Evolutionary conservation across 2,329 filamentous ascomycete species (phyloP).

Genomic region (Paracoccidioides brasiliensis): DNA sequence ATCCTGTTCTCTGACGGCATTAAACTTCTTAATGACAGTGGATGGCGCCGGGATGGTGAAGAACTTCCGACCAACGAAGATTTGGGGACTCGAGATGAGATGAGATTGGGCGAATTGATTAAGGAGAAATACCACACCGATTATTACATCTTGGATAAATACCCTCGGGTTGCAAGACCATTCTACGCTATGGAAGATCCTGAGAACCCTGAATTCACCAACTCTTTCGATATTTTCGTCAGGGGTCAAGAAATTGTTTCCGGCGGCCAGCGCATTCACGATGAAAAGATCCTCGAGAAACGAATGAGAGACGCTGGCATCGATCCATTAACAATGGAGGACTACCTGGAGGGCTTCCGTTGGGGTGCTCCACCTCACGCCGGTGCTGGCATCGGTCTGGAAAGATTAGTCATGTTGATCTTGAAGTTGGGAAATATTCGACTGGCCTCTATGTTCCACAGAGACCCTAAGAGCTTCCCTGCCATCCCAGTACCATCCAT

Average conservation of each 20-base stretch:
- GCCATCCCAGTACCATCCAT: conserved; percentile 47
- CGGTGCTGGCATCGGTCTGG: conserved; percentile 77
- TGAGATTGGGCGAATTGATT: conserved; percentile 68
- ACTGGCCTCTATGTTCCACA: conserved; percentile 72
- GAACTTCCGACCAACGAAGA: conserved; percentile 61
- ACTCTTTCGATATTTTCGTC: conserved; percentile 91
- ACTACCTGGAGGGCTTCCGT: conserved; percentile 79
- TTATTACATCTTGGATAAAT: conserved; percentile 91
- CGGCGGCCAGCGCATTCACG: conserved; percentile 85
- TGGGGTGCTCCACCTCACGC: conserved; percentile 82
- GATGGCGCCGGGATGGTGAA: conserved; percentile 69
- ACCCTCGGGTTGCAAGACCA: conserved; percentile 68
- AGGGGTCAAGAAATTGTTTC: conserved; percentile 87
- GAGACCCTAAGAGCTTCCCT: conserved; percentile 78
- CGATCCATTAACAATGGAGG: conserved; percentile 69
- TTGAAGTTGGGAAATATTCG: conserved; percentile 81
- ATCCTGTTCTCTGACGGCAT: conserved; percentile 70
- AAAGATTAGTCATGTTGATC: conserved; percentile 76
- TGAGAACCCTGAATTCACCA: conserved; percentile 56
- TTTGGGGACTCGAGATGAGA: conserved; percentile 72
- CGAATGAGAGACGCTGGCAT: conserved; percentile 68
- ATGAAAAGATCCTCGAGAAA: conserved; percentile 57
- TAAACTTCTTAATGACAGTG: conserved; percentile 64
- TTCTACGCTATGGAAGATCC: conserved; percentile 86
- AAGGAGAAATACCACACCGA: conserved; percentile 80